Evolutionary conservation across 805 yeast species (phyloP).

Genomic region (Scheffersomyces lignosus): DNA sequence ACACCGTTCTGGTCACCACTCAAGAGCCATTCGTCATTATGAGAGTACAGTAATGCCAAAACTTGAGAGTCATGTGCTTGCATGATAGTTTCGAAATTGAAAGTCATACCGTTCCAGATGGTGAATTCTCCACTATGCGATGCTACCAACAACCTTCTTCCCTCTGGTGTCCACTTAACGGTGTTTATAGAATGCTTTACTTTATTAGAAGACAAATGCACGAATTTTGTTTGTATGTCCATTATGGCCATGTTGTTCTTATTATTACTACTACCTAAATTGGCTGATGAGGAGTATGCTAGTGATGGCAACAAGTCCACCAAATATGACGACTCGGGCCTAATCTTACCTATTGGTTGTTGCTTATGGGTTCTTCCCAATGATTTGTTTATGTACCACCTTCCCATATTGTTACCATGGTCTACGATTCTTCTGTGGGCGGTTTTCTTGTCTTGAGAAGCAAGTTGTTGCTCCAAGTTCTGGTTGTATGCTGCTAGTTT

Average conservation of each 20-base stretch:
- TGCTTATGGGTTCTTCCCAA: constrained; percentile 34
- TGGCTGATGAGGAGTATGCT: constrained; percentile 47
- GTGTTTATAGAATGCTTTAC: constrained; percentile 88
- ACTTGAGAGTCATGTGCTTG: constrained; percentile 97
- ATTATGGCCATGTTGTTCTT: constrained; percentile 46
- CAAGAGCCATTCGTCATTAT: constrained; percentile 90
- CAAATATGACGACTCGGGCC: constrained; percentile 70
- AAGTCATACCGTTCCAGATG: constrained; percentile 93
- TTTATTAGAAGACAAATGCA: constrained; percentile 88
- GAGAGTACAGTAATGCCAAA: constrained; percentile 75
- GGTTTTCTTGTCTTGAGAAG: constrained; percentile 49
- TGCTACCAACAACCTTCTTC: constrained; percentile 84
- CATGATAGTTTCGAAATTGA: constrained; percentile 95
- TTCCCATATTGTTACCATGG: constrained; percentile 71
- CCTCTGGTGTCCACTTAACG: constrained; percentile 96
- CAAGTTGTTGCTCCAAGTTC: constrained; percentile 42
- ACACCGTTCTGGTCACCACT: constrained; percentile 93
- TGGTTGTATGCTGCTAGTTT: constrained; percentile 27
- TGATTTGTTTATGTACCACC: constrained; percentile 52
- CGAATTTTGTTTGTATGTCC: constrained; percentile 77
- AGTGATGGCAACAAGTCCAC: constrained; percentile 65
- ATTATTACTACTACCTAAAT: constrained; percentile 21
- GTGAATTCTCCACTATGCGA: constrained; percentile 95
- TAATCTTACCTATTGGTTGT: constrained; percentile 48
- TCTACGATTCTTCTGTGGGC: constrained; percentile 72